Evolutionary conservation across 108 stramenopile genomes (phyloP).

Genomic region (Fragilariopsis cylindrus): DNA sequence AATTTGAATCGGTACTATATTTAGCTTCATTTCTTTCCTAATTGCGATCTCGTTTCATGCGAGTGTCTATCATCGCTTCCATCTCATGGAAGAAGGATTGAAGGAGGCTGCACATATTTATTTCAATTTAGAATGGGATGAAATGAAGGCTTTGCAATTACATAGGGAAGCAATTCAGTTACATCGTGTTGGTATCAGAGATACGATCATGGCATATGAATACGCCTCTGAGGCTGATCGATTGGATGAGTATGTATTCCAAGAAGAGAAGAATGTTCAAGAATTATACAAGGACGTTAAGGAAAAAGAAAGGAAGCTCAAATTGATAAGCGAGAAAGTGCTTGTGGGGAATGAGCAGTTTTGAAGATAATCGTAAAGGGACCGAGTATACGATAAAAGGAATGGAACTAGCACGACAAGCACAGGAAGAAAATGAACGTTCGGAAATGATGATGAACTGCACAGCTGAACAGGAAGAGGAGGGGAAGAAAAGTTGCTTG

Average conservation of each 20-base stretch:
- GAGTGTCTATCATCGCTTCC: constrained; percentile 24
- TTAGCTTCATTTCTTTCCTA: constrained; percentile 7
- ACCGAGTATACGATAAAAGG: not conserved
- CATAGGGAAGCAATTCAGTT: constrained; percentile 5
- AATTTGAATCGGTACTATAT: constrained; percentile 1
- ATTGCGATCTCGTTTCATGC: constrained; percentile 21
- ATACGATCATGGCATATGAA: constrained; percentile 2
- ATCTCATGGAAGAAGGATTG: constrained; percentile 15
- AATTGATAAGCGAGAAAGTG: not conserved
- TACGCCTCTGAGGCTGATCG: not conserved
- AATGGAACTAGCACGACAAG: not conserved
- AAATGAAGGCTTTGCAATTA: not conserved
- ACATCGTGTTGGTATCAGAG: constrained; percentile 12
- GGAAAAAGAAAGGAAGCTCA: not conserved
- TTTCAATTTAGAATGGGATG: constrained; percentile 17
- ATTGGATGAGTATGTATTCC: not conserved
- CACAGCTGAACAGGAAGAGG: not conserved
- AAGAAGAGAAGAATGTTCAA: not conserved
- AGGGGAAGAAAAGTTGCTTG: not conserved
- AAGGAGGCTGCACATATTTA: constrained; percentile 14
- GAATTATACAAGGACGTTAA: not conserved
- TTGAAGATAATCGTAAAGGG: not conserved
- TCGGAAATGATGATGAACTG: not conserved
- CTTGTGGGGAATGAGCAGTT: constrained; percentile 1
- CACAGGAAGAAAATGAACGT: constrained; percentile 4